Conservation (phyloP, 78 protist genomes). For the Dictyostelium capitatum region DNA sequence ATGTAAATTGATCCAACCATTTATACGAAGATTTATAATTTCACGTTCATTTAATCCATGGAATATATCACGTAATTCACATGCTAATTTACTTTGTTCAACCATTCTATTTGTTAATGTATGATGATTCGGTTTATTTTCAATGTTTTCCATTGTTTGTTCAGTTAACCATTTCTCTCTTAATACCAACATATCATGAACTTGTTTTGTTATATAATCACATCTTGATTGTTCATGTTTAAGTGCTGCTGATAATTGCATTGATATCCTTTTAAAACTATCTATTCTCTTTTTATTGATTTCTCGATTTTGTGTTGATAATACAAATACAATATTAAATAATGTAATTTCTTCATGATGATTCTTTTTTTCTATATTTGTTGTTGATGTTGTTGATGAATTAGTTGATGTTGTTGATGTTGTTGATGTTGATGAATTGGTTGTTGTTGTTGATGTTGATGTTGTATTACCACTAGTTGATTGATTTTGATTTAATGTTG, state of each 20-base stretch:
- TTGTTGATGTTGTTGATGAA: neutral
- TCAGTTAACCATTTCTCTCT: conserved; percentile 74
- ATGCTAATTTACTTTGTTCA: conserved; percentile 17
- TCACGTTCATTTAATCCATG: conserved; percentile 20
- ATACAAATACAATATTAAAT: conserved; percentile 69
- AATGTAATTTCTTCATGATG: conserved; percentile 63
- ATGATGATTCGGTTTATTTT: conserved; percentile 57
- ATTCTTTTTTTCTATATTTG: neutral
- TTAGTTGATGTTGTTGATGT: neutral
- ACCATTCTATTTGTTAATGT: conserved; percentile 54
- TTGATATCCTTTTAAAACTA: conserved; percentile 59
- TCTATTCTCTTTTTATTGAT: neutral
- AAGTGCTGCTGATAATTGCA: conserved; percentile 64
- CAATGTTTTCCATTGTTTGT: conserved; percentile 25
- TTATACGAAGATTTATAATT: conserved; percentile 19
- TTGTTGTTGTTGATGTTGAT: neutral
- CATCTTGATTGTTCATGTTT: conserved; percentile 73
- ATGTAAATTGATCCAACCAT: conserved; percentile 66
- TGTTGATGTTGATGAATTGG: neutral
- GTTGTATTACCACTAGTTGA: neutral
- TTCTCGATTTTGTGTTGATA: conserved; percentile 38
- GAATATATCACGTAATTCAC: conserved; percentile 62
- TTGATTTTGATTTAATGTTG: neutral
- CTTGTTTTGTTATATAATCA: conserved; percentile 59
- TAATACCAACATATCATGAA: conserved; percentile 48